Evolutionary conservation across 306 rosid species (phyloP).

Genomic region (Canavalia gladiata): DNA sequence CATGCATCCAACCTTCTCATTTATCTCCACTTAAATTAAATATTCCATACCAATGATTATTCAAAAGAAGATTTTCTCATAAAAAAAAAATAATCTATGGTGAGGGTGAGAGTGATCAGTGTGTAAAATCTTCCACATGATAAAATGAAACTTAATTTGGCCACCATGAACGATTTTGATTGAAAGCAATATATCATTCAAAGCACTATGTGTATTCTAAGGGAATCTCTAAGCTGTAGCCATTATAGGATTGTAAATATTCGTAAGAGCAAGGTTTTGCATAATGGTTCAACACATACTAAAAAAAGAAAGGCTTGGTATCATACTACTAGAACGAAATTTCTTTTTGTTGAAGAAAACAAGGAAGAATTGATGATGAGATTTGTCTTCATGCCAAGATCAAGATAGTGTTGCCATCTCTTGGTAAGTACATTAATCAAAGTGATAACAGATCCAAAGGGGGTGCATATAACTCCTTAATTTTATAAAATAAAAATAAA

Average conservation of each 20-base stretch:
- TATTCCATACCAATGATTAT: slow-evolving; percentile 28
- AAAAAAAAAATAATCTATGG: slow-evolving; percentile 21
- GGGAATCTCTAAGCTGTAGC: slow-evolving; percentile 24
- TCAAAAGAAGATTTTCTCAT: slow-evolving; percentile 42
- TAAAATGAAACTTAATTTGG: slow-evolving; percentile 13
- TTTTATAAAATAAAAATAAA: no score
- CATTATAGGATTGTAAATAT: slow-evolving; percentile 7
- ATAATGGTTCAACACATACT: neutral
- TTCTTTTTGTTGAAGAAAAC: neutral
- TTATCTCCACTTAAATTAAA: slow-evolving; percentile 38
- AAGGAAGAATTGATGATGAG: neutral
- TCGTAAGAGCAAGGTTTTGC: neutral
- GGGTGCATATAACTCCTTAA: neutral
- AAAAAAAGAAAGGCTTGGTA: neutral
- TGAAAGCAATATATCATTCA: slow-evolving; percentile 30
- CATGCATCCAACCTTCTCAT: slow-evolving; percentile 2
- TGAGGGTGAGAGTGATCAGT: slow-evolving; percentile 6
- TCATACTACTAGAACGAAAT: neutral
- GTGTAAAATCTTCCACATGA: slow-evolving; percentile 4
- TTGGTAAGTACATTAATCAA: neutral
- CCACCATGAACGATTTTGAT: slow-evolving; percentile 31
- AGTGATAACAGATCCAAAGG: neutral
- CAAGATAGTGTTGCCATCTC: neutral
- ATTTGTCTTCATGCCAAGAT: slow-evolving; percentile 1
- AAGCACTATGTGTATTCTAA: slow-evolving; percentile 11